Base-by-base conservation (phyloP, 2,329 filamentous ascomycete genomes). In the Penicillium sp. region DNA sequence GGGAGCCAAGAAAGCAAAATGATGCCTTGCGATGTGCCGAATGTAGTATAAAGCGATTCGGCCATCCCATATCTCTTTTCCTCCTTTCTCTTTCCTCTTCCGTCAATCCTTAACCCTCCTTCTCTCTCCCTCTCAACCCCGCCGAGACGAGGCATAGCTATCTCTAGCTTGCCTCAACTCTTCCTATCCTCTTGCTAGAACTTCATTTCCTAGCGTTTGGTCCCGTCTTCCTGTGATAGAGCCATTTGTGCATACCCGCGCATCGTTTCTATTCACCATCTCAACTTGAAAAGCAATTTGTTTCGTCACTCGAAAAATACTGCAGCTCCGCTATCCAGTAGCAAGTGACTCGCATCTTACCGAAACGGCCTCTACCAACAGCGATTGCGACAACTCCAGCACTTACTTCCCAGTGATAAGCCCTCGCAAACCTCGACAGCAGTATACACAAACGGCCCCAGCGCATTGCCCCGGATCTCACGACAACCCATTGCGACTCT, bases 41-140 rank as follows among this genome's bases (percentile, higher is more conserved):
- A 29, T 33, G 30, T 25, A 42, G 22, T 59, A 60, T 60, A 59
- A 54, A 58, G 53, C 39, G 31, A 27, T 31, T 46, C 41, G 30
- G 22, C 1, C 36, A 47, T 41, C 56, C 49, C 48, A 30, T n/a
- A n/a, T 42, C 30, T 40, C 31, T 13, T 30, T 50, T 45, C 14
- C 14, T 2, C 38, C 37, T 36, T 35, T 40, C 35, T 50, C 44
- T 30, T 47, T 46, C 35, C 18, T 50, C 39, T 30, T 40, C 36
- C 30, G 28, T 33, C 27, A 30, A 28, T 25, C 27, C 34, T 14
- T 25, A 35, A 36, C 27, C 16, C 34, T n/a, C 19, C 29, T n/a
- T 40, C 27, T 19, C 38, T 34, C 22, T 25, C 34, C 33, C 42
- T 47, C 41, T 48, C 34, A 28, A 37, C 3, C 25, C 11, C 35